These are phyloP conservation scores for Clathrus columnatus DNA, from an alignment of 768 basidiomycete genomes.

Conservation along the genomic window DNA sequence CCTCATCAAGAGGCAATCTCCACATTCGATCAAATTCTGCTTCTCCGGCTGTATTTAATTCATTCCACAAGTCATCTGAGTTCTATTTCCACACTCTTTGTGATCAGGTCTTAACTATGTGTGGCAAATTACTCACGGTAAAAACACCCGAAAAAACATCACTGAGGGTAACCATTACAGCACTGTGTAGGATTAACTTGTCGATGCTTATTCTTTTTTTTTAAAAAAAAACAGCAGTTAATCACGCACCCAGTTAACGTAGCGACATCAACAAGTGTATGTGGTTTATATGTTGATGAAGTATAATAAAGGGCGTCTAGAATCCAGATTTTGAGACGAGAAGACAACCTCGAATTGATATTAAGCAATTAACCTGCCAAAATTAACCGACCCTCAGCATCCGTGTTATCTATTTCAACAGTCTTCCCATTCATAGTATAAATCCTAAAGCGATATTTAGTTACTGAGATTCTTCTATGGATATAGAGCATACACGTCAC, in stretches of 20 bases:
- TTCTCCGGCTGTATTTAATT: constrained; percentile 61
- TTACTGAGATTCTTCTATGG: background rate
- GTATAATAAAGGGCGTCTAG: constrained; percentile 80
- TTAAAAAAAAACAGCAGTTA: background rate
- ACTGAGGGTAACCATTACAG: constrained; percentile 65
- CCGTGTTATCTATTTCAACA: constrained; percentile 82
- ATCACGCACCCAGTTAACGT: constrained; percentile 65
- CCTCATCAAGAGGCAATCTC: constrained; percentile 85
- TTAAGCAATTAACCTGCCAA: constrained; percentile 48
- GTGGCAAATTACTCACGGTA: constrained; percentile 37
- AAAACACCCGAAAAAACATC: constrained; percentile 74
- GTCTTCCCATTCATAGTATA: constrained; percentile 87
- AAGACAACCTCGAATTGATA: background rate
- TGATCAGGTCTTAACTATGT: background rate
- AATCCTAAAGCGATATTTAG: constrained; percentile 32
- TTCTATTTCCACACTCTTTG: constrained; percentile 31
- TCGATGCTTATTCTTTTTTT: background rate
- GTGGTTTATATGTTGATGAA: constrained; percentile 66
- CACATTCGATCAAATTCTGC: constrained; percentile 77
- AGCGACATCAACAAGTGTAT: constrained; percentile 80
- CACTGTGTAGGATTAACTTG: constrained; percentile 33
- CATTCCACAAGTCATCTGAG: constrained; percentile 66
- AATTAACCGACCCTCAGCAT: constrained; percentile 72
- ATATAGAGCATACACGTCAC: constrained; percentile 55
- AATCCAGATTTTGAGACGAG: background rate